These are phyloP conservation scores for Cryptococcus sp. DNA, from an alignment of 1,284 basidiomycete species.

Conservation along the genomic window DNA sequence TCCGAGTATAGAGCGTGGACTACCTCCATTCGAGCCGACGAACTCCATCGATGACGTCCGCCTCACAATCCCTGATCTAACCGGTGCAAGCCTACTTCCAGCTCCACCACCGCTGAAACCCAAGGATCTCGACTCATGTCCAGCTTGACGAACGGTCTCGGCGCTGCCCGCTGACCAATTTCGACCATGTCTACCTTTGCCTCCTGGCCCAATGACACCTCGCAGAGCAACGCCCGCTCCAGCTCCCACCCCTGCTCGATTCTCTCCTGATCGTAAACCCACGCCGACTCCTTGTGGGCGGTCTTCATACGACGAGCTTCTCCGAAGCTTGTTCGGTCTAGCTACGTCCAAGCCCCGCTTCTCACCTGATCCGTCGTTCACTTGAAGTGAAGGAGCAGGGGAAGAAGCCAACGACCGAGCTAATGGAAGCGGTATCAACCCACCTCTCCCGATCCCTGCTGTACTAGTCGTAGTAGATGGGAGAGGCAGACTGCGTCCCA, in stretches of 20 bases:
- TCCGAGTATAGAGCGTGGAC: too few species aligned
- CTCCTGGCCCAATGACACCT: too few species aligned
- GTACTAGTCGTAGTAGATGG: not conserved
- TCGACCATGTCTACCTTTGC: not conserved
- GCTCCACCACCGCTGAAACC: not conserved
- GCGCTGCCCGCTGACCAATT: not conserved
- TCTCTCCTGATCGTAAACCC: not conserved
- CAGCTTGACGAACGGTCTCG: not conserved
- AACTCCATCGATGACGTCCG: slow-evolving; percentile 14
- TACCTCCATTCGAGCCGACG: not conserved
- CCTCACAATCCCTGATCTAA: not conserved
- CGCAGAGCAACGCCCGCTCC: not conserved
- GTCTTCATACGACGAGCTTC: slow-evolving; percentile 6
- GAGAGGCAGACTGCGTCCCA: slow-evolving; percentile 15
- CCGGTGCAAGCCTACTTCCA: not conserved
- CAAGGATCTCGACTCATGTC: too few species aligned
- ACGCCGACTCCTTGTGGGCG: not conserved
- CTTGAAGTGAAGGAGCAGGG: too few species aligned
- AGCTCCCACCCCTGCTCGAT: slow-evolving; percentile 18
- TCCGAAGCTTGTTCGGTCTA: not conserved
- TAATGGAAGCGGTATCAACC: too few species aligned
- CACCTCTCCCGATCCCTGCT: not conserved
- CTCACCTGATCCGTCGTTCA: not conserved
- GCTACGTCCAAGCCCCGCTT: not conserved
- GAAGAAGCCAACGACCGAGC: too few species aligned